These are phyloP conservation scores for Trichophyton simii DNA, from an alignment of 2,329 filamentous ascomycete species.

Conservation along the genomic window DNA sequence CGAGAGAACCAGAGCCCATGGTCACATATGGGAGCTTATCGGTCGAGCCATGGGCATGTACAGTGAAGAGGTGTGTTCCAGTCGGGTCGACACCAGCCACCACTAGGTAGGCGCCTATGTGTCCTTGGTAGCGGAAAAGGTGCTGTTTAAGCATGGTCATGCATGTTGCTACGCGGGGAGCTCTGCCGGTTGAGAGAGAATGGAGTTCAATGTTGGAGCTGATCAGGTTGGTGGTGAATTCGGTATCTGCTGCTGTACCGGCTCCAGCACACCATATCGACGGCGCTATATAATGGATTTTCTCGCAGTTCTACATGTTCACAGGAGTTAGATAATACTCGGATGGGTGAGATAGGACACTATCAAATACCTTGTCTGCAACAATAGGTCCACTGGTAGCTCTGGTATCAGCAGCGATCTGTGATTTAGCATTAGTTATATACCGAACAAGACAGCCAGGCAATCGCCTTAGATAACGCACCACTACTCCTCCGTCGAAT, in stretches of 20 bases:
- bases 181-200: constrained; percentile 87
- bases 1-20: constrained; percentile 92
- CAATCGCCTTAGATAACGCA: constrained; percentile 24
- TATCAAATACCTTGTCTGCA: constrained; percentile 66
- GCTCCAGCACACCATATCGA: constrained; percentile 99
- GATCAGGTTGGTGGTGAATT: constrained; percentile 97
- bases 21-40: constrained; percentile 99
- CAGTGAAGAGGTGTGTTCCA: constrained; percentile 88
- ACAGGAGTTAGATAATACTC: background rate
- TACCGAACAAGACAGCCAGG: constrained; percentile 16
- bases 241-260: constrained; percentile 93
- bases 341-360: background rate
- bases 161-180: constrained; percentile 93
- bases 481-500: constrained; percentile 90
- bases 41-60: constrained; percentile 94
- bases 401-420: constrained; percentile 97
- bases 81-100: constrained; percentile 95
- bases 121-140: constrained; percentile 93
- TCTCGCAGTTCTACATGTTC: constrained; percentile 73
- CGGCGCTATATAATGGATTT: constrained; percentile 95
- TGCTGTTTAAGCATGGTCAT: constrained; percentile 99
- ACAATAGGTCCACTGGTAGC: constrained; percentile 96
- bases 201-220: constrained; percentile 98
- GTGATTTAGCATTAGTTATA: constrained; percentile 5
- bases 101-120: constrained; percentile 96